Evolutionary conservation across 2,329 filamentous ascomycete species (phyloP).

Genomic region (Exophiala dermatitidis): DNA sequence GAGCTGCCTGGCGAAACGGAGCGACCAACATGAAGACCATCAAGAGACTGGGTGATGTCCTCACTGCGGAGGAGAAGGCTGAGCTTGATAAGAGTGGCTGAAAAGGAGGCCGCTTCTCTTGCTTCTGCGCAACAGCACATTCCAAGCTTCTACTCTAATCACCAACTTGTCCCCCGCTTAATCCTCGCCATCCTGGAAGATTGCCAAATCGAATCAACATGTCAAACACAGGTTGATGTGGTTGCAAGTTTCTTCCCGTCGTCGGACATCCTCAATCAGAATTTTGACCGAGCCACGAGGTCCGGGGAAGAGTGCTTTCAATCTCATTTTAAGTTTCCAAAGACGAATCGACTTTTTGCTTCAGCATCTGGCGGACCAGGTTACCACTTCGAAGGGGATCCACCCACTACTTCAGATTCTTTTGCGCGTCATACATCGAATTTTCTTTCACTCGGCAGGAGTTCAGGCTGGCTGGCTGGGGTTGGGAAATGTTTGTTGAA

Average conservation of each 20-base stretch:
- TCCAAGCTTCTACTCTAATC: constrained; percentile 6
- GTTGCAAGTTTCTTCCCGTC: too few relatives aligned
- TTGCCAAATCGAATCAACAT: constrained; percentile 7
- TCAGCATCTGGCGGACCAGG: neutral
- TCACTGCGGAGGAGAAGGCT: constrained; percentile 46
- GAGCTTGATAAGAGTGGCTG: constrained; percentile 36
- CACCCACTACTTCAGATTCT: neutral
- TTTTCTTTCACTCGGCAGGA: neutral
- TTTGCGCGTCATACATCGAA: neutral
- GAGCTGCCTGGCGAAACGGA: constrained; percentile 48
- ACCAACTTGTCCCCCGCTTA: constrained; percentile 7
- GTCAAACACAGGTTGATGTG: neutral
- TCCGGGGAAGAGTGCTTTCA: constrained; percentile 2
- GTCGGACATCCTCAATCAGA: neutral
- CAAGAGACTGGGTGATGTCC: constrained; percentile 48
- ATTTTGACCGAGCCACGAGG: constrained; percentile 1
- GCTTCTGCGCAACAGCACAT: neutral
- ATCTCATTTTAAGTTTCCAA: neutral
- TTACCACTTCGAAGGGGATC: neutral
- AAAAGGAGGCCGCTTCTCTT: neutral
- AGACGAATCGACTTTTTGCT: neutral
- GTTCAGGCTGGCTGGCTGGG: neutral
- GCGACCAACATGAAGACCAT: constrained; percentile 50
- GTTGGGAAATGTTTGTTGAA: neutral
- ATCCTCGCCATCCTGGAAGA: constrained; percentile 8